These are phyloP conservation scores for Euphorbia pulcherrima DNA, from an alignment of 345 rosid species.

Conservation along the genomic window DNA sequence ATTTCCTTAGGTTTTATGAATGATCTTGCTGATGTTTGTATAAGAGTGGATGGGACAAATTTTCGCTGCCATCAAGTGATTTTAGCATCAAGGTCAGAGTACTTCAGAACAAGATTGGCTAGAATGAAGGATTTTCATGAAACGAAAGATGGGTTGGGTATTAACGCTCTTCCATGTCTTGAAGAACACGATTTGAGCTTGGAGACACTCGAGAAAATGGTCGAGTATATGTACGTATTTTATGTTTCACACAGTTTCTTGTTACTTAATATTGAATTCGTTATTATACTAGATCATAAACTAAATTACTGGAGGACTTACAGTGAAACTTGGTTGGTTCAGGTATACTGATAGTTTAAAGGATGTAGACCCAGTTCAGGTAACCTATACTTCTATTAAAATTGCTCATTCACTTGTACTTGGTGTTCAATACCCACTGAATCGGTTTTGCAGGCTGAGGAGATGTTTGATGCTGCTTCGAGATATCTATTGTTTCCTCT, in stretches of 20 bases:
- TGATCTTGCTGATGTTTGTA: constrained; percentile 83
- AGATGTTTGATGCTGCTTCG: constrained; percentile 94
- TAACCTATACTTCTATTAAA: constrained; percentile 22
- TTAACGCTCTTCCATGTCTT: constrained; percentile 54
- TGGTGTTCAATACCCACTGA: constrained; percentile 9
- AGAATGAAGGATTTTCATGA: constrained; percentile 69
- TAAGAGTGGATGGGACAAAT: constrained; percentile 60
- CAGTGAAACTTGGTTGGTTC: constrained; percentile 28
- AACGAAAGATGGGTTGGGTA: constrained; percentile 41
- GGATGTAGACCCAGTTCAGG: constrained; percentile 80
- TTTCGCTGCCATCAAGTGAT: constrained; percentile 90
- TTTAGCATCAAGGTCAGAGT: constrained; percentile 93
- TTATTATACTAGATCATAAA: constrained; percentile 7
- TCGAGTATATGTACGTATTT: constrained; percentile 80
- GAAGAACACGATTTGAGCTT: constrained; percentile 85
- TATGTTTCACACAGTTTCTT: background rate
- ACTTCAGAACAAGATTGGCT: constrained; percentile 79
- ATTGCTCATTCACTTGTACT: constrained; percentile 10
- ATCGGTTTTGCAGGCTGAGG: constrained; percentile 64
- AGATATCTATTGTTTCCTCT: constrained; percentile 89
- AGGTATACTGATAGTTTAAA: constrained; percentile 96
- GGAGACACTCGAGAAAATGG: constrained; percentile 82
- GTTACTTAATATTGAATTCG: background rate
- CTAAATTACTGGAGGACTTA: constrained; percentile 16
- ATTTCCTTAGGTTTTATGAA: constrained; percentile 38